Conservation (phyloP, 1,139 yeast species). For the Zygosaccharomyces sapae region DNA sequence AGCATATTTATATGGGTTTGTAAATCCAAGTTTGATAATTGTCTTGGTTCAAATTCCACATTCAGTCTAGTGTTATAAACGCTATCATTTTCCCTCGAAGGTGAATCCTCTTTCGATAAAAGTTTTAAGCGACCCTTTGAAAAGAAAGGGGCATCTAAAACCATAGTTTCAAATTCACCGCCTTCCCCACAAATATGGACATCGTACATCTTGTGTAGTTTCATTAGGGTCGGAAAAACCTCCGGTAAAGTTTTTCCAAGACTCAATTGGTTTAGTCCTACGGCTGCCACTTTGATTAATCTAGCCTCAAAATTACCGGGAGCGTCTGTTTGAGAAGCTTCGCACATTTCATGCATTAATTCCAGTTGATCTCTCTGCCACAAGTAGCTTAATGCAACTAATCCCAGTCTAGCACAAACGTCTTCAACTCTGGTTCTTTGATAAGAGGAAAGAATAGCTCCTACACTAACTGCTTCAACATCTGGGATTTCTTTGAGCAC, state of each 20-base stretch:
- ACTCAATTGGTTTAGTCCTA: slow-evolving; percentile 65
- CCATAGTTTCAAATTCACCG: slow-evolving; percentile 93
- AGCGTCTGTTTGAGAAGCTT: slow-evolving; percentile 21
- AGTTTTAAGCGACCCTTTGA: slow-evolving; percentile 46
- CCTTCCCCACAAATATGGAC: slow-evolving; percentile 98
- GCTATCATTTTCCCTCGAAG: slow-evolving; percentile 52
- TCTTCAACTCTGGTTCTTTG: slow-evolving; percentile 91
- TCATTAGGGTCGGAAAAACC: slow-evolving; percentile 54
- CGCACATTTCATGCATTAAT: slow-evolving; percentile 78
- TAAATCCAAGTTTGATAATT: slow-evolving; percentile 24
- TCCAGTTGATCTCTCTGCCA: slow-evolving; percentile 87
- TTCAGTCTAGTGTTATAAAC: slow-evolving; percentile 58
- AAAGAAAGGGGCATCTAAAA: slow-evolving; percentile 85
- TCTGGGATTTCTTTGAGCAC: slow-evolving; percentile 62
- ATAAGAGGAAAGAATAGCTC: slow-evolving; percentile 90
- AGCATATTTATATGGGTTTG: slow-evolving; percentile 33
- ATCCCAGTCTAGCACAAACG: slow-evolving; percentile 70
- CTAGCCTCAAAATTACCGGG: slow-evolving; percentile 68
- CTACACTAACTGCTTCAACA: slow-evolving; percentile 82
- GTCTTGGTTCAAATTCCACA: slow-evolving; percentile 40
- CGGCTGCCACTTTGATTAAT: slow-evolving; percentile 87
- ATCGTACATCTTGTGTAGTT: slow-evolving; percentile 62
- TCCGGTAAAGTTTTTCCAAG: slow-evolving; percentile 65
- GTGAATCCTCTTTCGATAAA: slow-evolving; percentile 41
- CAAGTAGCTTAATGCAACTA: slow-evolving; percentile 67